Percentiles rank a stretch among this genome's conserved stretches.
Conservation (phyloP, 805 yeast genomes). For the Candida golubevii region DNA sequence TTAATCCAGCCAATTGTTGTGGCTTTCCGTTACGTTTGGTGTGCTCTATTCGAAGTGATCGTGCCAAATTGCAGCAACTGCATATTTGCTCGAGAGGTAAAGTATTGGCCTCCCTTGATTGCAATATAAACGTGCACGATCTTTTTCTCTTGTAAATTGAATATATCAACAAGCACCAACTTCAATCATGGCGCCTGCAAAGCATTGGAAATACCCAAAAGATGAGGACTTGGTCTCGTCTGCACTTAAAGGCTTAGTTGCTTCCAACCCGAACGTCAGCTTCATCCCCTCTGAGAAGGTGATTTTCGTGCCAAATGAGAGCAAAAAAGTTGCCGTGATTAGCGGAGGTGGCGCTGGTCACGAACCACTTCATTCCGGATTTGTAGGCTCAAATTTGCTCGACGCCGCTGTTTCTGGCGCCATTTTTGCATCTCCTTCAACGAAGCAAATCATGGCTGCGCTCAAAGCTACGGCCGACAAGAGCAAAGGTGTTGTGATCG, state of each 20-base stretch:
- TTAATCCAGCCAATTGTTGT: too few species aligned
- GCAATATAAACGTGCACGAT: not conserved
- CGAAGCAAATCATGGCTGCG: conserved; percentile 76
- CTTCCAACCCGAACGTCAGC: conserved; percentile 50
- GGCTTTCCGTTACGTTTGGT: too few species aligned
- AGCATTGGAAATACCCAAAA: conserved; percentile 48
- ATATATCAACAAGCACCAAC: not conserved
- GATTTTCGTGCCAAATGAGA: conserved; percentile 41
- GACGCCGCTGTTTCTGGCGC: conserved; percentile 90
- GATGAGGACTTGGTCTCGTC: conserved; percentile 44
- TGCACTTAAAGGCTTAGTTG: conserved; percentile 49
- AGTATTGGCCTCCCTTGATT: conserved; percentile 1
- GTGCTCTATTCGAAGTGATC: too few species aligned
- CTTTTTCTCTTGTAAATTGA: too few species aligned
- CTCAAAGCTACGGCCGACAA: conserved; percentile 52
- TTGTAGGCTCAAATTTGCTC: conserved; percentile 76
- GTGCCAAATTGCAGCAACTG: conserved; percentile 1
- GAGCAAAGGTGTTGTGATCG: conserved; percentile 63
- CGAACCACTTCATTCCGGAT: conserved; percentile 92
- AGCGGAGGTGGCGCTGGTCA: conserved; percentile 97
- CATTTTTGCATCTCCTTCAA: conserved; percentile 93
- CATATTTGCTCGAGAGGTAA: conserved; percentile 4
- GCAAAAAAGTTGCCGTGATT: conserved; percentile 60
- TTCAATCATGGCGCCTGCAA: conserved; percentile 15
- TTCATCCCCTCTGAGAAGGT: conserved; percentile 56